Percentiles rank a stretch among this genome's conserved stretches.
These are phyloP conservation scores for Colletotrichum tropicale DNA, from an alignment of 2,329 filamentous ascomycete species.

Conservation along the genomic window DNA sequence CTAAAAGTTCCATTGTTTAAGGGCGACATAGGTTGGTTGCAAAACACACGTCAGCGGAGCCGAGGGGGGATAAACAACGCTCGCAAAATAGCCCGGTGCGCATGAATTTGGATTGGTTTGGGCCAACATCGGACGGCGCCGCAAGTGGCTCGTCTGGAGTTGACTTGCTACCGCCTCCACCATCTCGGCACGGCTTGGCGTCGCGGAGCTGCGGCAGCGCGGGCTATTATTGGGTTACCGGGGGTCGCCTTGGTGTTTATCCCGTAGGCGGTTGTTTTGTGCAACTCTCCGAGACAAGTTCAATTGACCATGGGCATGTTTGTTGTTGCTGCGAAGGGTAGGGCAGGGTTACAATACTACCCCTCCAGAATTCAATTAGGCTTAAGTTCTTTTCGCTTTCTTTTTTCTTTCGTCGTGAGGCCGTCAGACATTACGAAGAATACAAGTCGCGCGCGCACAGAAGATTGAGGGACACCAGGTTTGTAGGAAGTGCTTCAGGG, in stretches of 20 bases:
- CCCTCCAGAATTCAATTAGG: not conserved
- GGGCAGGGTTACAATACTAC: not conserved
- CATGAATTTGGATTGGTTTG: not conserved
- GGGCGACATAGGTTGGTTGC: not conserved
- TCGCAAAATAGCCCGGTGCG: not conserved
- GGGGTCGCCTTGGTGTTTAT: not conserved
- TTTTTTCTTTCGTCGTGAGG: not conserved
- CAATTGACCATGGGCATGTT: not conserved
- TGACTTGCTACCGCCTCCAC: slow-evolving; percentile 5
- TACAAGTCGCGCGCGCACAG: not conserved
- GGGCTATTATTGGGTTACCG: slow-evolving; percentile 1
- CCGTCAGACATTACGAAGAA: not conserved
- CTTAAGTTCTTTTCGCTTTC: not conserved
- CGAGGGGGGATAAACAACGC: not conserved
- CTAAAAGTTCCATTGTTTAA: not conserved
- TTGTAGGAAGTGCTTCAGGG: not conserved
- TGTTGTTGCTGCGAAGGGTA: not conserved
- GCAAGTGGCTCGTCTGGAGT: slow-evolving; percentile 3
- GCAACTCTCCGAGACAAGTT: not conserved
- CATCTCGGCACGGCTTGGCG: slow-evolving; percentile 18
- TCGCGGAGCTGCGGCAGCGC: slow-evolving; percentile 16
- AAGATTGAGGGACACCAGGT: not conserved
- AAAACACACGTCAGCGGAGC: not conserved
- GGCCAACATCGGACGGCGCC: slow-evolving; percentile 3
- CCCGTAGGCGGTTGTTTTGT: not conserved